Evolutionary conservation across 1,139 yeast genomes (phyloP), one percentile per base, ranked within the genome.

Genomic region (Candida pseudoviswanathii): DNA sequence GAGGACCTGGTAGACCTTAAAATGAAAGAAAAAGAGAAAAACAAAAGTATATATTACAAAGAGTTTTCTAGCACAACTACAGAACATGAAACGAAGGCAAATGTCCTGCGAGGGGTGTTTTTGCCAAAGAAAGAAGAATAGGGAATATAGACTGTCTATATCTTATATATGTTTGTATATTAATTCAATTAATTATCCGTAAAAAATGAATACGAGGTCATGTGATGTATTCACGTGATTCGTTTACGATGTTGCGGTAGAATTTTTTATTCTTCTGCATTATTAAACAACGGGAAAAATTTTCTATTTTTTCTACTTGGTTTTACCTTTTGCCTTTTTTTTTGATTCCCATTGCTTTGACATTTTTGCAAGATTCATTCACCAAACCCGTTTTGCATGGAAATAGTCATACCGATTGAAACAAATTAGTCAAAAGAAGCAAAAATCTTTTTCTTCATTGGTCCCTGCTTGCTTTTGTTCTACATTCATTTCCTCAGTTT

Each of bases 1-100:
- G 40, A 8, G 66, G 65, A 33, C 67, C 60, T 52, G 50, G 52
- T 25, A 41, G 52, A 43, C 51, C 50, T 24, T 46, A 41, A 34
- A 9, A 22, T 9, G 40, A 8, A 37, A 21, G 16, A 36, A 22
- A 22, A 33, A 33, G 9, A 4, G 24, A 27, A n/a, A n/a, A 11
- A 9, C 9, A 22, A 36, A 22, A 36, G 16, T 16, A 16, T 16
- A 16, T 16, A 16, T 9, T 32, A 4, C 11, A 32, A 32, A 32
- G 11, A 32, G 34, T 32, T 32, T 32, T 32, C 34, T 6, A 11
- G 34, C 11, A 32, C 34, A 32, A 32, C 34, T n/a, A 32, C n/a
- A 32, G 11, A n/a, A 9, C 11, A 32, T 32, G 11, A 32, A 32
- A 32, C 11, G 34, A 32, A 32, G 34, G 11, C n/a, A 11, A 32